Conservation (phyloP, 257 asterid species). For the Jaltomata sinuosa region DNA sequence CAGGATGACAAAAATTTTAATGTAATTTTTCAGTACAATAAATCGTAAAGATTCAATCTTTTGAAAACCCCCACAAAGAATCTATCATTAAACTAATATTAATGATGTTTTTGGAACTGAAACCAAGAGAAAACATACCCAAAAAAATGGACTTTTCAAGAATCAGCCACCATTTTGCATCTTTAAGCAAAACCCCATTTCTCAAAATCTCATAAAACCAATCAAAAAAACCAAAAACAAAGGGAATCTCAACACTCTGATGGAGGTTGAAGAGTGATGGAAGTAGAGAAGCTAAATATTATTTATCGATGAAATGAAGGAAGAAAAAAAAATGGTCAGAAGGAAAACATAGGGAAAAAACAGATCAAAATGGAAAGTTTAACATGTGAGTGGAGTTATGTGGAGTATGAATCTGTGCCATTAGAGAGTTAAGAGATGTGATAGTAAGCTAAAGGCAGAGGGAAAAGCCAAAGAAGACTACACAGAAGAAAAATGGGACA, state of each 20-base stretch:
- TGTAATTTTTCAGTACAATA: not conserved
- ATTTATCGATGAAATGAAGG: not conserved
- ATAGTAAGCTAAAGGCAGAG: not conserved
- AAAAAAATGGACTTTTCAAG: conserved; percentile 32
- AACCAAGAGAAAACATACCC: conserved; percentile 23
- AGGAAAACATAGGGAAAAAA: not conserved
- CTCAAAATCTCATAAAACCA: conserved; percentile 1
- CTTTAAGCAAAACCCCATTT: conserved; percentile 33
- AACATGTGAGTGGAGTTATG: not conserved
- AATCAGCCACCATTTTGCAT: conserved; percentile 24
- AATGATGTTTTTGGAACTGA: not conserved
- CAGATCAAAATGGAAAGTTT: not conserved
- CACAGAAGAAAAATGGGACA: not conserved
- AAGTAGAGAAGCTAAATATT: not conserved
- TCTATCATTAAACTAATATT: not conserved
- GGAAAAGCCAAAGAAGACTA: not conserved
- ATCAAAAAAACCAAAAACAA: conserved; percentile 5
- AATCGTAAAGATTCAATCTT: conserved; percentile 18
- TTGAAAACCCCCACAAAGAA: not conserved
- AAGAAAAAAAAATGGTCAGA: not conserved
- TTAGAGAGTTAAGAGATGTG: not conserved
- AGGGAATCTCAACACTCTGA: not conserved
- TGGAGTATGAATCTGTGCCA: not conserved
- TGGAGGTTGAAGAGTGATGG: not conserved
- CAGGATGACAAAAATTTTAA: not conserved